A percentile compares a stretch with the other conserved stretches of the same genome.
Conservation (phyloP, 2,329 filamentous ascomycete species). For the Herpotrichia juniperi region DNA sequence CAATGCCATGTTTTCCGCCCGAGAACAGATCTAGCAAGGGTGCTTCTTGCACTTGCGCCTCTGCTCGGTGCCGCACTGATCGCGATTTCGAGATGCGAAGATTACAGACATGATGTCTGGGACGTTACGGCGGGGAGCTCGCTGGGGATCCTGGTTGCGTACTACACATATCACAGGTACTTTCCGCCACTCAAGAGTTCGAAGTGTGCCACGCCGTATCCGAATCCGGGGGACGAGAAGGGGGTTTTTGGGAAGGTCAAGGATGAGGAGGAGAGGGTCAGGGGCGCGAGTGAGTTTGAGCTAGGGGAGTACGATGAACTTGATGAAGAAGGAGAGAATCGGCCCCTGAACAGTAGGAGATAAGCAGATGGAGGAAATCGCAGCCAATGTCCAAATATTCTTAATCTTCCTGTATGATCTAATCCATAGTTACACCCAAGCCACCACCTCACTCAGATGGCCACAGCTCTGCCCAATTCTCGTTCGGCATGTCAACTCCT, state of each 20-base stretch:
- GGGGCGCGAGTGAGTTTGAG: conserved; percentile 41
- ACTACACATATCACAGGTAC: conserved; percentile 66
- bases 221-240: conserved; percentile 41
- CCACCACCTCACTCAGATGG: no score
- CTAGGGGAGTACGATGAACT: conserved; percentile 41
- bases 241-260: conserved; percentile 47
- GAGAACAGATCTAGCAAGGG: conserved; percentile 61
- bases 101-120: conserved; percentile 69
- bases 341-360: conserved; percentile 29
- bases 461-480: no score
- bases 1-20: conserved; percentile 66
- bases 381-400: no score
- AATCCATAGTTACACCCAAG: no score
- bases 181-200: conserved; percentile 60
- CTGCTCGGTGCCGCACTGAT: conserved; percentile 64
- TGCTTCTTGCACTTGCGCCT: conserved; percentile 61
- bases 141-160: conserved; percentile 61
- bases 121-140: conserved; percentile 64
- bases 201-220: conserved; percentile 60
- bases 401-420: no score
- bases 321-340: conserved; percentile 27
- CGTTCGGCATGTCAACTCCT: no score
- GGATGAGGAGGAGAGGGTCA: conserved; percentile 52
- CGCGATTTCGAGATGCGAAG: conserved; percentile 66
- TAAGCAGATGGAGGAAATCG: neutral